phyloP scores from a whole-genome alignment of 495 filamentous ascomycete species.

The Friedmanniomyces simplex region DNA sequence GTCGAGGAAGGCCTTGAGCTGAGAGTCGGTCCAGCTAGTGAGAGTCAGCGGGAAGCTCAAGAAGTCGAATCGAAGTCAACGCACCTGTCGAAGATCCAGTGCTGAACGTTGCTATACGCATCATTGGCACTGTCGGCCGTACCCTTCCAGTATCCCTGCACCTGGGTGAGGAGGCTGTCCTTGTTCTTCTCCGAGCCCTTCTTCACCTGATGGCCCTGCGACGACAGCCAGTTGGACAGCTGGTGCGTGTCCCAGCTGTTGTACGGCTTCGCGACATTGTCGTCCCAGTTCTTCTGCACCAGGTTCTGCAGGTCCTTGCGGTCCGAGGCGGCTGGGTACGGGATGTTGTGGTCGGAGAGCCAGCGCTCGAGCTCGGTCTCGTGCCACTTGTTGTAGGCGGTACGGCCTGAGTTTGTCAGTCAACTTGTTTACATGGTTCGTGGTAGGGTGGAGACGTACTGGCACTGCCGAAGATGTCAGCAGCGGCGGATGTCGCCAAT shows the following conservation, averaged over 20 bases:
- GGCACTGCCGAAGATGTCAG: conserved; percentile 74
- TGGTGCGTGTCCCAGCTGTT: conserved; percentile 57
- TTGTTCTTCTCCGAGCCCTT: conserved; percentile 51
- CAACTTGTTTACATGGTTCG: background rate
- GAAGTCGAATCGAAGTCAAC: conserved; percentile 28
- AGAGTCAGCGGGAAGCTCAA: conserved; percentile 23
- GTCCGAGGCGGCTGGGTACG: conserved; percentile 45
- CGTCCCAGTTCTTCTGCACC: conserved; percentile 80
- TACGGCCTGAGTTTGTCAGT: conserved; percentile 14
- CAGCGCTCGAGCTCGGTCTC: conserved; percentile 95
- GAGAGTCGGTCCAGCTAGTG: conserved; percentile 66
- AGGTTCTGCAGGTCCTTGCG: conserved; percentile 45
- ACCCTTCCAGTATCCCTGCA: conserved; percentile 64
- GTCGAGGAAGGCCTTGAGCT: conserved; percentile 88
- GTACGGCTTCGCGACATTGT: conserved; percentile 51
- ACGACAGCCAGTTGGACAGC: conserved; percentile 53
- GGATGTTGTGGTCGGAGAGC: conserved; percentile 88
- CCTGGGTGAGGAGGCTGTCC: conserved; percentile 53
- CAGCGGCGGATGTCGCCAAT: conserved; percentile 37
- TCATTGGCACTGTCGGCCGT: conserved; percentile 60
- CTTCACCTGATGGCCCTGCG: conserved; percentile 59
- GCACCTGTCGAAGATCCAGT: conserved; percentile 93
- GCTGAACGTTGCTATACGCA: conserved; percentile 60
- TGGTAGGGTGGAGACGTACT: conserved; percentile 37
- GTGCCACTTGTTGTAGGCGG: conserved; percentile 98